These are phyloP conservation scores for Lasiosphaeriaceae sp. DNA, from an alignment of 495 filamentous ascomycete species.

Conservation along the genomic window DNA sequence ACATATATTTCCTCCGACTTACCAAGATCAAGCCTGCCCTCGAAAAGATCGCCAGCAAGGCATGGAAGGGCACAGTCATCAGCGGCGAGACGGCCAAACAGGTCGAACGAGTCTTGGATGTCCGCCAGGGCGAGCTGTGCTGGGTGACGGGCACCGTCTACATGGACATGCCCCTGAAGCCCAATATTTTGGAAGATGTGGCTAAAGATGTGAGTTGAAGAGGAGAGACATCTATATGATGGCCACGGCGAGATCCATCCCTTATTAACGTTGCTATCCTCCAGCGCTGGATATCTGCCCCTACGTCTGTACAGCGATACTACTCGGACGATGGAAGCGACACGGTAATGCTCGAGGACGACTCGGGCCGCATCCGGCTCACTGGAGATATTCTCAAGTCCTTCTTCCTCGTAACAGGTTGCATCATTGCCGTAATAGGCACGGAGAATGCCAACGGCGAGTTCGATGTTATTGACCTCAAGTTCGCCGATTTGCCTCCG, in stretches of 20 bases:
- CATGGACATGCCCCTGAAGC: conserved; percentile 95
- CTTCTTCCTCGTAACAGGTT: conserved; percentile 80
- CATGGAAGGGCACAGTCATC: conserved; percentile 77
- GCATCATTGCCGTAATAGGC: conserved; percentile 84
- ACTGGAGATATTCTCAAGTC: conserved; percentile 61
- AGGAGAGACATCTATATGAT: no score
- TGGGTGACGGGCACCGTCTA: conserved; percentile 95
- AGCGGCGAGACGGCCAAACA: conserved; percentile 68
- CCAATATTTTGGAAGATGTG: conserved; percentile 93
- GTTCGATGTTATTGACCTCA: conserved; percentile 86
- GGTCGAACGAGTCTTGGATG: conserved; percentile 87
- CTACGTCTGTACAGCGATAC: conserved; percentile 77
- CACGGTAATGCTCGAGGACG: conserved; percentile 87
- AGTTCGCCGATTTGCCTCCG: conserved; percentile 76
- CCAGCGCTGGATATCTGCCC: conserved; percentile 80
- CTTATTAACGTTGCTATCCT: background rate
- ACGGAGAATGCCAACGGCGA: conserved; percentile 89
- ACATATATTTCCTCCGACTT: conserved; percentile 94
- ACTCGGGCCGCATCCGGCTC: conserved; percentile 85
- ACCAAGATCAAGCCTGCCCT: conserved; percentile 82
- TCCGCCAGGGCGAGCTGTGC: conserved; percentile 91
- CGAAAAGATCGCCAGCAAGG: conserved; percentile 64
- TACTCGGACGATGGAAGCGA: conserved; percentile 54
- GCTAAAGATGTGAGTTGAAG: conserved; percentile 70
- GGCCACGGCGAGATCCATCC: background rate